phyloP scores from a whole-genome alignment of 1,284 basidiomycete species.

The Ceratobasidium sp. region DNA sequence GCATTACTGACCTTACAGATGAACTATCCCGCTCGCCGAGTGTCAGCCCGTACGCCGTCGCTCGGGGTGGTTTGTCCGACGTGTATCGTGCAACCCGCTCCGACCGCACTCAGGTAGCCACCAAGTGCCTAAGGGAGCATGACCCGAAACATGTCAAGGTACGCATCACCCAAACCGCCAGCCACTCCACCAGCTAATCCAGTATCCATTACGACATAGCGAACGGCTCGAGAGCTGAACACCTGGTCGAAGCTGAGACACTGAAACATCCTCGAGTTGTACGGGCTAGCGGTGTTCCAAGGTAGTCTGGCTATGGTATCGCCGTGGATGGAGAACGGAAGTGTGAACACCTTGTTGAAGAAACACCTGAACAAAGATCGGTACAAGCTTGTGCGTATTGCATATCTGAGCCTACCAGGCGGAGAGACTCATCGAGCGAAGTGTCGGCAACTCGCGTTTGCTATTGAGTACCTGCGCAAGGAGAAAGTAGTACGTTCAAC shows the following conservation, averaged over 20 bases:
- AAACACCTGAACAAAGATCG: neutral
- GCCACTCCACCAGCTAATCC: no score
- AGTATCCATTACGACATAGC: no score
- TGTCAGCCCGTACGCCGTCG: neutral
- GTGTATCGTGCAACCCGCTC: neutral
- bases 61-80: neutral
- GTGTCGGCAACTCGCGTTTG: neutral
- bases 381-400: neutral
- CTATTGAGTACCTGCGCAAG: neutral
- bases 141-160: neutral
- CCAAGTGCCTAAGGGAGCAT: neutral
- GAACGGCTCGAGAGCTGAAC: neutral
- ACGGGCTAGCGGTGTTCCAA: neutral
- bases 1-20: neutral
- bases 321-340: constrained; percentile 5
- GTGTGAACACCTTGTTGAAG: neutral
- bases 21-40: neutral
- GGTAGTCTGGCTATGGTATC: neutral
- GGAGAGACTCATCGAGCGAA: neutral
- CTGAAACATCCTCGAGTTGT: neutral
- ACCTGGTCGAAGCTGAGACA: neutral
- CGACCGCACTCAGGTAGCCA: neutral
- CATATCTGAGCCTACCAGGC: neutral
- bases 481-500: neutral
- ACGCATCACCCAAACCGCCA: neutral